phyloP scores from a whole-genome alignment of 257 asterid species.

The Primulina huaijiensis region DNA sequence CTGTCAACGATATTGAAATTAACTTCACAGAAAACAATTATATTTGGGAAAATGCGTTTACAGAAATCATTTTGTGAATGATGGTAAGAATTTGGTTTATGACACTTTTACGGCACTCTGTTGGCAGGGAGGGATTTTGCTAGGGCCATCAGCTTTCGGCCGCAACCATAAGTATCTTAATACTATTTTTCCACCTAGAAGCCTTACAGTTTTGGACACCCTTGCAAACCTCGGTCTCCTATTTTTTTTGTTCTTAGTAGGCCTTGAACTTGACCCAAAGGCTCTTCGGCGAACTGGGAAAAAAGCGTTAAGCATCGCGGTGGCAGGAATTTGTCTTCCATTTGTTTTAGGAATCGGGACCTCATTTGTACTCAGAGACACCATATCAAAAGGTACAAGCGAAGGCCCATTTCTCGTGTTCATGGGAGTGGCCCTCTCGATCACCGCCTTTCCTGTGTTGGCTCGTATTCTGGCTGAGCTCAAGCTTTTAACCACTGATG shows the following conservation, averaged over 20 bases:
- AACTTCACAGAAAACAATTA: background rate
- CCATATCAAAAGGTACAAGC: constrained; percentile 36
- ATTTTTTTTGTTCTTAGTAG: constrained; percentile 50
- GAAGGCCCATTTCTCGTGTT: constrained; percentile 50
- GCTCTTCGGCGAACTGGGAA: constrained; percentile 50
- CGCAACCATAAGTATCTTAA: constrained; percentile 38
- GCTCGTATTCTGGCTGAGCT: constrained; percentile 62
- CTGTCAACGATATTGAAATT: background rate
- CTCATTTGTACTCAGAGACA: constrained; percentile 42
- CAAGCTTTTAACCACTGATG: constrained; percentile 56
- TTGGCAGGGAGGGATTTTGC: constrained; percentile 50
- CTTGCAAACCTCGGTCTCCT: constrained; percentile 54
- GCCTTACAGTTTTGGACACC: constrained; percentile 55
- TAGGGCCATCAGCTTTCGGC: constrained; percentile 58
- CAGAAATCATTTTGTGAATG: background rate
- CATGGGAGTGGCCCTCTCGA: constrained; percentile 62
- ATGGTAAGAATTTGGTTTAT: background rate
- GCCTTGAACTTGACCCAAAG: constrained; percentile 45
- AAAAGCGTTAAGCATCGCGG: constrained; percentile 43
- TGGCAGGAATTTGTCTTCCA: constrained; percentile 51
- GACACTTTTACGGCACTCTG: background rate
- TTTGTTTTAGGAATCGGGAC: constrained; percentile 53
- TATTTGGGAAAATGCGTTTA: background rate
- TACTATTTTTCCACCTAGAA: constrained; percentile 38
- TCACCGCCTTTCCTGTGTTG: constrained; percentile 46